These are phyloP conservation scores for Fusarium zealandicum DNA, from an alignment of 2,329 filamentous ascomycete genomes.

Conservation along the genomic window DNA sequence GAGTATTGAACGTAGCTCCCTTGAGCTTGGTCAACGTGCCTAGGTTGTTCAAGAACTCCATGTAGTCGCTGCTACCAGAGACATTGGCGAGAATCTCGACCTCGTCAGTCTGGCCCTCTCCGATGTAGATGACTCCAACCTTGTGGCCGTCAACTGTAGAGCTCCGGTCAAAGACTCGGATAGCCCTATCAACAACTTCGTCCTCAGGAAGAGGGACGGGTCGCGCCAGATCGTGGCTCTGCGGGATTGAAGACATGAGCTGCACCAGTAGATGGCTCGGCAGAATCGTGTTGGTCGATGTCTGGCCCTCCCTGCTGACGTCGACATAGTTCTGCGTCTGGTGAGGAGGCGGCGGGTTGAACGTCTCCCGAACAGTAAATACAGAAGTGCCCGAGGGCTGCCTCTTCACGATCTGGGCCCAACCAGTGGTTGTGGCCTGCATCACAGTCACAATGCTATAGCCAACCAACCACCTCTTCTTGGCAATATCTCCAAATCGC, in stretches of 20 bases:
- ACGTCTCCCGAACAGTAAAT: conserved; percentile 66
- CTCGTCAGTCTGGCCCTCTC: conserved; percentile 83
- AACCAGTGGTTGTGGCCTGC: conserved; percentile 70
- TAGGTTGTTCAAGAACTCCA: conserved; percentile 81
- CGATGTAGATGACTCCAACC: conserved; percentile 92
- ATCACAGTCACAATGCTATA: conserved; percentile 78
- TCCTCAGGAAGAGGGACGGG: conserved; percentile 78
- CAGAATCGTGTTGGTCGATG: conserved; percentile 67
- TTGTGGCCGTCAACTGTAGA: conserved; percentile 95
- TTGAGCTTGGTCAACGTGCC: conserved; percentile 83
- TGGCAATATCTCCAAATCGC: conserved; percentile 70
- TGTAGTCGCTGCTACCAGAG: conserved; percentile 85
- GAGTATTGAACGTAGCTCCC: conserved; percentile 88
- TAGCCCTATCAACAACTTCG: conserved; percentile 74
- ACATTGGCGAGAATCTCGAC: conserved; percentile 86
- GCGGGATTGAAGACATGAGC: conserved; percentile 68
- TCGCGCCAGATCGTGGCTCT: conserved; percentile 64
- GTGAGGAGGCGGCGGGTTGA: conserved; percentile 64
- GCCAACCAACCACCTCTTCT: conserved; percentile 75
- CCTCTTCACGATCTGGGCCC: conserved; percentile 74
- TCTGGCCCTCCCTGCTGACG: conserved; percentile 57
- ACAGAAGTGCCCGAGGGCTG: conserved; percentile 73
- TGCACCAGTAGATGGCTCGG: conserved; percentile 78
- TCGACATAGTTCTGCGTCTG: conserved; percentile 59
- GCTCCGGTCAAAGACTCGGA: conserved; percentile 83